Percentiles rank a stretch among this genome's conserved stretches.
Conservation (phyloP, 768 basidiomycete species). For the Boletus edulis region DNA sequence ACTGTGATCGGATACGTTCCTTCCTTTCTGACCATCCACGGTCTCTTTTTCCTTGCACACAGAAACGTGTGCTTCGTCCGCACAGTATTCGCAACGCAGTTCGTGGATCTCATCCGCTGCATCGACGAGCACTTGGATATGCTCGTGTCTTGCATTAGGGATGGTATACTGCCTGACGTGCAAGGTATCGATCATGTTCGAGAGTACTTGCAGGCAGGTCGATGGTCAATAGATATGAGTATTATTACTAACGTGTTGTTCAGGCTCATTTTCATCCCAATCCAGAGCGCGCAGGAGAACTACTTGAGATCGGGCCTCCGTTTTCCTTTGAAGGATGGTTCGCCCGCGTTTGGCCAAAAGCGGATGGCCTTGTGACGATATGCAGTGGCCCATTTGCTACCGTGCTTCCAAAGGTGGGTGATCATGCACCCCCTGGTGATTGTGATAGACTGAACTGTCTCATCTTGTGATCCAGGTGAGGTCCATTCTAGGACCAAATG, state of each 20-base stretch:
- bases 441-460: not conserved
- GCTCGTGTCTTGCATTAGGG: conserved; percentile 13
- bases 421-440: not conserved
- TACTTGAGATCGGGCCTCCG: conserved; percentile 12
- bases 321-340: conserved; percentile 15
- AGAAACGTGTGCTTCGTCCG: not conserved
- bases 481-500: conserved; percentile 11
- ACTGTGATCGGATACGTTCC: conserved; percentile 10
- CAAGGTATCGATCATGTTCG: conserved; percentile 11
- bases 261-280: conserved; percentile 12
- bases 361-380: not conserved
- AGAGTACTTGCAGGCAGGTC: conserved; percentile 12
- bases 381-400: conserved; percentile 11
- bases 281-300: conserved; percentile 19
- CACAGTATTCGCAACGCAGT: not conserved
- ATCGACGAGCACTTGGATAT: conserved; percentile 17
- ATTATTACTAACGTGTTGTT: not conserved
- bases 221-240: too few relatives aligned
- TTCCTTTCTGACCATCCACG: conserved; percentile 20
- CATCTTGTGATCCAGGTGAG: conserved; percentile 2
- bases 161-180: conserved; percentile 16
- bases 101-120: conserved; percentile 11
- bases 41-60: conserved; percentile 17
- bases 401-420: conserved; percentile 12
- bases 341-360: conserved; percentile 16